phyloP scores from a whole-genome alignment of 108 stramenopile species.

The Fistulifera pelliculosa region DNA sequence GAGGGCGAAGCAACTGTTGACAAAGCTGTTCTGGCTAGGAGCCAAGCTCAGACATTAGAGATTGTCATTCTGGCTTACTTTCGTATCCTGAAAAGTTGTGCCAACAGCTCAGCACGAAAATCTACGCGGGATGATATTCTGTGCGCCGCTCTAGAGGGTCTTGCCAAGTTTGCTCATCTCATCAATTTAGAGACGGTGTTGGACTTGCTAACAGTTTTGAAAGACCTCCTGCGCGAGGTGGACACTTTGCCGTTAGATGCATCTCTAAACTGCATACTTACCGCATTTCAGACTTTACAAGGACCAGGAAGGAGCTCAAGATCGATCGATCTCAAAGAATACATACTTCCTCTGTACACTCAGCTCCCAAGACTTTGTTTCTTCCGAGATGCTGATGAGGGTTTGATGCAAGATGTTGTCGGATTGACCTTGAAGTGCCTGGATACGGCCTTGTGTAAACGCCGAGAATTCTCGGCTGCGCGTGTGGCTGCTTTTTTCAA shows the following conservation, averaged over 20 bases:
- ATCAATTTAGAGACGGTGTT: slow-evolving; percentile 78
- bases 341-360: slow-evolving; percentile 70
- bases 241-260: slow-evolving; percentile 64
- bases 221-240: slow-evolving; percentile 48
- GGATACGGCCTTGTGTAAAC: slow-evolving; percentile 63
- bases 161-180: slow-evolving; percentile 82
- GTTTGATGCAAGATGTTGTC: slow-evolving; percentile 16
- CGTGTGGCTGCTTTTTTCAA: slow-evolving; percentile 76
- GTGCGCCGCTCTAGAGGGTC: slow-evolving; percentile 66
- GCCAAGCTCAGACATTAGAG: slow-evolving; percentile 71
- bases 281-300: slow-evolving; percentile 72
- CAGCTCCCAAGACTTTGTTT: slow-evolving; percentile 33
- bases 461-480: slow-evolving; percentile 61
- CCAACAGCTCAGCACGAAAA: slow-evolving; percentile 13
- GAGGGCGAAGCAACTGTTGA: slow-evolving; percentile 77
- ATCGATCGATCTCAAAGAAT: slow-evolving; percentile 82
- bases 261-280: slow-evolving; percentile 68
- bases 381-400: slow-evolving; percentile 10
- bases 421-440: slow-evolving; percentile 55
- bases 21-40: slow-evolving; percentile 57
- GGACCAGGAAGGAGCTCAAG: slow-evolving; percentile 79
- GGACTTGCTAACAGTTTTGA: slow-evolving; percentile 69
- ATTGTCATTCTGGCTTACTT: slow-evolving; percentile 76
- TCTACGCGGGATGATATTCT: slow-evolving; percentile 32
- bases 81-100: slow-evolving; percentile 61